A percentile compares a stretch with the other conserved stretches of the same genome.
Conservation (phyloP, 2,329 filamentous ascomycete species). For the Aspergillus oerlinghausenensis region DNA sequence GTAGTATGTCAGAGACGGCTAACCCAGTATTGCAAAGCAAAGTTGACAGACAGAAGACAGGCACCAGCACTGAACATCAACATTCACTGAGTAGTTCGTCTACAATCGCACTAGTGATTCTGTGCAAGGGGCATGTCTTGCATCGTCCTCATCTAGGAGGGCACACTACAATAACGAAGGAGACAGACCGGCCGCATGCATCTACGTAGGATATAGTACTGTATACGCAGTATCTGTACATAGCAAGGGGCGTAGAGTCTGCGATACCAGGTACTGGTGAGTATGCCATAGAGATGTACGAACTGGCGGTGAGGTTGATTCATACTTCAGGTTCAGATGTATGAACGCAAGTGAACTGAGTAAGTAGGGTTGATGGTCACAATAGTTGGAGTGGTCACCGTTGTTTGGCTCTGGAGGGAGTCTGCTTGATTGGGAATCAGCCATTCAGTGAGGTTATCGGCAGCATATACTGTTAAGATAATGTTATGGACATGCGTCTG, state of each 20-base stretch:
- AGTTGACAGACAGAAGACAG: neutral
- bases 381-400: neutral
- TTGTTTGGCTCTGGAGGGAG: neutral
- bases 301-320: neutral
- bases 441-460: too few relatives aligned
- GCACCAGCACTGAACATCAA: neutral
- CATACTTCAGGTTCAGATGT: neutral
- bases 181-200: neutral
- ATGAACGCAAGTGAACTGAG: too few relatives aligned
- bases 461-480: neutral
- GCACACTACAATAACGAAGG: neutral
- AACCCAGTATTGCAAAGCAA: neutral
- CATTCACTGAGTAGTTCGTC: neutral
- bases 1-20: too few relatives aligned
- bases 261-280: neutral
- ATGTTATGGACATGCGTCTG: neutral
- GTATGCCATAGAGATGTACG: neutral
- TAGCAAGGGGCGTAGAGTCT: neutral
- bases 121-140: neutral
- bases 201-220: neutral
- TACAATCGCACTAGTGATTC: neutral
- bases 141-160: neutral
- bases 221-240: neutral
- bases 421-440: too few relatives aligned
- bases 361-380: neutral